Percentiles rank a stretch among this genome's conserved stretches.
phyloP scores from a whole-genome alignment of 257 asterid genomes.

The Solanum sitiens region DNA sequence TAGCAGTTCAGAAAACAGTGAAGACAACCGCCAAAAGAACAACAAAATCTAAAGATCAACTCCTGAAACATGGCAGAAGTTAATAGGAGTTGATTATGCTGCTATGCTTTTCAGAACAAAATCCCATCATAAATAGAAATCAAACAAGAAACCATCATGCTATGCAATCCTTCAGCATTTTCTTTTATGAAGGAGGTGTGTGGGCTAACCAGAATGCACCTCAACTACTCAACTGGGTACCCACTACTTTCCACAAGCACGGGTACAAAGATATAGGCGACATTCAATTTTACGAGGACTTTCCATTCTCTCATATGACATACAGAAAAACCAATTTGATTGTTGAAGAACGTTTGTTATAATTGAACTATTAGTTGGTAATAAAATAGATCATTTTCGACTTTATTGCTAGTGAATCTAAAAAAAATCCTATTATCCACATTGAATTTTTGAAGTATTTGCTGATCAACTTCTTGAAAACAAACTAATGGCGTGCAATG shows the following conservation, averaged over 20 bases:
- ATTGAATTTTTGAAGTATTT: background rate
- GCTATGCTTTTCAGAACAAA: background rate
- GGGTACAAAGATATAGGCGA: background rate
- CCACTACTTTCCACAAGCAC: background rate
- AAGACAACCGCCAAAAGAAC: background rate
- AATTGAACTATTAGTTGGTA: background rate
- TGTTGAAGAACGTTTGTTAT: background rate
- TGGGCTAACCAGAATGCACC: background rate
- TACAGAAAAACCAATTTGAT: background rate
- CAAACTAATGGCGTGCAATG: background rate
- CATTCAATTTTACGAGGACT: background rate
- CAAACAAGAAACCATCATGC: background rate
- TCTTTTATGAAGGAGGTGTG: background rate
- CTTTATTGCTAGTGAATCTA: background rate
- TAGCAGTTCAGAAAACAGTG: background rate
- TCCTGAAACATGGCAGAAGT: background rate
- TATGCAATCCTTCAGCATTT: background rate
- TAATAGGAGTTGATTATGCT: background rate
- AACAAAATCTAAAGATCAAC: background rate
- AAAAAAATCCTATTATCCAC: background rate
- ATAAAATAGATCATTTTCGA: background rate
- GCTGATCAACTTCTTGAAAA: background rate
- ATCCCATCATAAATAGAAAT: background rate
- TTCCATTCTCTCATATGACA: background rate
- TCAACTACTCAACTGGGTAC: background rate